These are phyloP conservation scores for Xylariaceae sp. DNA, from an alignment of 2,329 filamentous ascomycete species.

Conservation along the genomic window DNA sequence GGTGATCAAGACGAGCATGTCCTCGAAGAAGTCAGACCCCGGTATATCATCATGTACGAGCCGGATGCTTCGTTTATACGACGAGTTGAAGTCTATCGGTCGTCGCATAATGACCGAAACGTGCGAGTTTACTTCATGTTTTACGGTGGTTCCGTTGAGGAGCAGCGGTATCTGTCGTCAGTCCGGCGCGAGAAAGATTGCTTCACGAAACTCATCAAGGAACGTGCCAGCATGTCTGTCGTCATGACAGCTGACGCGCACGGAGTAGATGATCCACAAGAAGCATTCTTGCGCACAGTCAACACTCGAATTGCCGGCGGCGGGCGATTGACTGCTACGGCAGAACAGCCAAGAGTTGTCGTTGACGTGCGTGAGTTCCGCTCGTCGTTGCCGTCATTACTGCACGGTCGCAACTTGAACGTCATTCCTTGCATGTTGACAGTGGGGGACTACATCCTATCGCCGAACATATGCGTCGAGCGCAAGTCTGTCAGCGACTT, in stretches of 20 bases:
- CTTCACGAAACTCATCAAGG: conserved; percentile 90
- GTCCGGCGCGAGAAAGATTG: conserved; percentile 95
- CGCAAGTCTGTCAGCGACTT: conserved; percentile 90
- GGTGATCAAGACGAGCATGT: conserved; percentile 94
- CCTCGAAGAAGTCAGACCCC: conserved; percentile 87
- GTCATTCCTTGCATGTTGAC: conserved; percentile 94
- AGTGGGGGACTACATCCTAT: conserved; percentile 92
- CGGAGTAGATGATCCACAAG: conserved; percentile 73
- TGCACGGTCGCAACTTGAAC: conserved; percentile 83
- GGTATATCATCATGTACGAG: conserved; percentile 98
- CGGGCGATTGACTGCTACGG: conserved; percentile 75
- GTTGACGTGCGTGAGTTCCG: conserved; percentile 96
- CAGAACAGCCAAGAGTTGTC: conserved; percentile 81
- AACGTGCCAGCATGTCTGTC: conserved; percentile 87
- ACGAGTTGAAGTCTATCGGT: conserved; percentile 90
- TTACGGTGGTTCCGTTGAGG: conserved; percentile 90
- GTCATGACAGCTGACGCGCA: conserved; percentile 71
- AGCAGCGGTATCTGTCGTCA: conserved; percentile 83
- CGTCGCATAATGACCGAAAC: conserved; percentile 82
- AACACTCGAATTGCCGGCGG: conserved; percentile 96
- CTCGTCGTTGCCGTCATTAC: conserved; percentile 81
- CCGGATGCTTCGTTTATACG: conserved; percentile 92
- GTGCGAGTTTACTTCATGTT: conserved; percentile 96
- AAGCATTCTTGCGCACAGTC: conserved; percentile 86
- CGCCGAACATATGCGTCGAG: conserved; percentile 86